Conservation (phyloP, 1,139 yeast species). For the Suhomyces guaymorum region DNA sequence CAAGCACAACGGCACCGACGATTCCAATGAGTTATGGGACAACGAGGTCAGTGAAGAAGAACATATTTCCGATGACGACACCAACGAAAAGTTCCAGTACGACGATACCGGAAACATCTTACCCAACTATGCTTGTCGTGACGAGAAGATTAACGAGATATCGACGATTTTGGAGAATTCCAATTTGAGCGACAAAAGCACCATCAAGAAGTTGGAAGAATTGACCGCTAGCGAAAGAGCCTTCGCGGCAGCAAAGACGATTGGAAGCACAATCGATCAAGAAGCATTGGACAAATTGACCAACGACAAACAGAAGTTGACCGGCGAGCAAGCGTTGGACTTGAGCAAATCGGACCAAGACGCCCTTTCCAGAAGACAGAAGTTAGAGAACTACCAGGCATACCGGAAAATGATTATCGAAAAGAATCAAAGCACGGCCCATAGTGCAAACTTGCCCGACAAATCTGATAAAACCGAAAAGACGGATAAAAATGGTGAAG, state of each 20-base stretch:
- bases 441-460: constrained; percentile 1
- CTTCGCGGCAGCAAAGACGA: constrained; percentile 56
- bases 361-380: constrained; percentile 45
- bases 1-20: constrained; percentile 20
- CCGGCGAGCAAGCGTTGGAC: constrained; percentile 46
- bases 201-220: constrained; percentile 55
- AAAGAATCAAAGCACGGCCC: constrained; percentile 18
- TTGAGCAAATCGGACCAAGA: constrained; percentile 48
- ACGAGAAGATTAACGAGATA: constrained; percentile 46
- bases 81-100: constrained; percentile 55
- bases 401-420: constrained; percentile 52
- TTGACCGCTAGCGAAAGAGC: constrained; percentile 63
- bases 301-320: constrained; percentile 39
- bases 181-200: constrained; percentile 39
- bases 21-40: constrained; percentile 32
- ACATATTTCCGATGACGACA: constrained; percentile 63
- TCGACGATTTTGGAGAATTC: constrained; percentile 47
- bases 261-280: constrained; percentile 50
- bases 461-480: constrained; percentile 3
- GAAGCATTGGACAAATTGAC: constrained; percentile 44
- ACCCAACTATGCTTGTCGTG: constrained; percentile 58
- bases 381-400: constrained; percentile 46
- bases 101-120: constrained; percentile 62
- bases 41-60: constrained; percentile 62
- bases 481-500: constrained; percentile 1